Evolutionary conservation across 768 basidiomycete species (phyloP).

Genomic region (Rossbeevera mucosa): DNA sequence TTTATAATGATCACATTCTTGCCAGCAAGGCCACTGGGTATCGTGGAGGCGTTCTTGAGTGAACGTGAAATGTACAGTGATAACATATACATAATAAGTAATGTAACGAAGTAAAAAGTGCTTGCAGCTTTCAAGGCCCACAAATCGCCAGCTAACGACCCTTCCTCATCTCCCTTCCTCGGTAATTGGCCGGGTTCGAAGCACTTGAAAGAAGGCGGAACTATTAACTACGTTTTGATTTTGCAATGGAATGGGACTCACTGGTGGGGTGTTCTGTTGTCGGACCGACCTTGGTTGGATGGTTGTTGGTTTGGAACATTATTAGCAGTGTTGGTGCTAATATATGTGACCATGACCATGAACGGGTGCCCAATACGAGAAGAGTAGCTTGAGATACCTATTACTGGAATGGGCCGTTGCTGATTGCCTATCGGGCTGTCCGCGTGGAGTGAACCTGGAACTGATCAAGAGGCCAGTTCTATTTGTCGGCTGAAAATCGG

Average conservation of each 20-base stretch:
- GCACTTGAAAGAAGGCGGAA: not conserved
- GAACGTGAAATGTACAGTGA: not conserved
- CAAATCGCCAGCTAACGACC: not conserved
- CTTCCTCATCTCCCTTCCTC: not conserved
- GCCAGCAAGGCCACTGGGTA: not conserved
- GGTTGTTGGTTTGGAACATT: not conserved
- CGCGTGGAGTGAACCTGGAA: conserved; percentile 5
- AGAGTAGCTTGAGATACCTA: conserved; percentile 1
- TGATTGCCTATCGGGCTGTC: fast-evolving
- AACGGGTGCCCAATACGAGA: not conserved
- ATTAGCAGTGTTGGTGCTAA: not conserved
- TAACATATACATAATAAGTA: not conserved
- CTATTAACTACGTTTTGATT: not conserved
- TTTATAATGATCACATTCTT: no score
- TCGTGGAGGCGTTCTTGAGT: not conserved
- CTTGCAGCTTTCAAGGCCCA: not conserved
- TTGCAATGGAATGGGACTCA: conserved; percentile 2
- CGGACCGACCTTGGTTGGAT: not conserved
- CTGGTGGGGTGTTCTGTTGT: not conserved
- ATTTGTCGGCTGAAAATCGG: not conserved
- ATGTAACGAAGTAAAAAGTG: not conserved
- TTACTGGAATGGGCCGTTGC: not conserved
- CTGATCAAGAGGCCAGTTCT: not conserved
- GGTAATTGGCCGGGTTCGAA: not conserved
- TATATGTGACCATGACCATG: not conserved